Evolutionary conservation across 1,139 yeast species (phyloP), one percentile per base, ranked within the genome.

Genomic region (Candida pseudoviswanathii): DNA sequence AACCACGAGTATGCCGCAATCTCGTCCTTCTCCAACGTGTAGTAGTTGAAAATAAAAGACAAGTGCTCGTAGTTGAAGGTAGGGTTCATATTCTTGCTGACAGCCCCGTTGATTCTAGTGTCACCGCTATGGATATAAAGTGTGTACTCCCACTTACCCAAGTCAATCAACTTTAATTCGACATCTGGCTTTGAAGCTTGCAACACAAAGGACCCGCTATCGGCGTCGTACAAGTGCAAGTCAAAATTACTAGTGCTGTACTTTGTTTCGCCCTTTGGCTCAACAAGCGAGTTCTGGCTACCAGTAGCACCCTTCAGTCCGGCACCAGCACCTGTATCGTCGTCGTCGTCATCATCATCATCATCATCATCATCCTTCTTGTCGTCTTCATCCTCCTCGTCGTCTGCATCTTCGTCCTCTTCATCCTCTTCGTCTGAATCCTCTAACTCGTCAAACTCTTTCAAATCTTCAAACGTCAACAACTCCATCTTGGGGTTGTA

Each of bases 31-130:
- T 47, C 54, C 10, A 47, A 45, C 0, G 52, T 46, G 31, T 70
- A 71, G 54, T 80, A 76, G 60, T 87, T 87, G 76, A 89, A 90
- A 32, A 86, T 78, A 58, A 90, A 87, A 0, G 89, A 77, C 8
- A 66, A 55, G 32, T 78, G 76, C 36, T 80, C 84, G 51, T 72
- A 77, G 59, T 85, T 82, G 62, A 89, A 86, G 10, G 81, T 76
- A 1, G 96, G 91, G 58, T 80, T 84, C 69, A 88, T 70, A 33
- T 77, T 75, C 7, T 80, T 74, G 16, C 70, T 62, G 26, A 89
- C 61, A 1, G 64, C 58, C 3, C 78, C 67, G 2, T 81, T 82
- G 21, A 86, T 62, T 36, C 71, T 51, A 26, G 63, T 50, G 3
- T 48, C 47, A 2, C 52, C 48, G 3, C 42, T 52, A 10, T 54